These are phyloP conservation scores for Pseudogymnoascus sp. DNA, from an alignment of 2,329 filamentous ascomycete species.

Conservation along the genomic window DNA sequence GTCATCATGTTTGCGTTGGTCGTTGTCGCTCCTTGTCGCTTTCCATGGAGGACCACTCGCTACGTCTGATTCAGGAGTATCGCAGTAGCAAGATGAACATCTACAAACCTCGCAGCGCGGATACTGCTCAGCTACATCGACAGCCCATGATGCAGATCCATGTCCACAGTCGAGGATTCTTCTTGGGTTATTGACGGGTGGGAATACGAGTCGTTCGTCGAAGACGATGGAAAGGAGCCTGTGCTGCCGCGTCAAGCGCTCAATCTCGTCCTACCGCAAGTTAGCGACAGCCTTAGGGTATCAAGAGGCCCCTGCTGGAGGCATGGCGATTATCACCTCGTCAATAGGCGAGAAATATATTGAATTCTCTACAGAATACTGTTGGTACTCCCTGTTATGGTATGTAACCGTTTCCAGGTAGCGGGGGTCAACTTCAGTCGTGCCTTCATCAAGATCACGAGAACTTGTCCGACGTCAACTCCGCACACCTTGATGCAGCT, in stretches of 20 bases:
- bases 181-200: constrained; percentile 49
- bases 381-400: constrained; percentile 58
- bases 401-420: constrained; percentile 52
- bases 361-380: constrained; percentile 54
- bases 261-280: constrained; percentile 51
- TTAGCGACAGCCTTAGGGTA: constrained; percentile 10
- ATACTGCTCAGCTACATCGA: constrained; percentile 56
- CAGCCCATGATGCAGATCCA: constrained; percentile 63
- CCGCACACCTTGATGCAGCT: constrained; percentile 10
- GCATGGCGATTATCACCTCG: constrained; percentile 44
- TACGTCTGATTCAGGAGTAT: background rate
- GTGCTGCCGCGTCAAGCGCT: constrained; percentile 57
- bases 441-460: constrained; percentile 37
- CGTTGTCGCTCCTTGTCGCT: background rate
- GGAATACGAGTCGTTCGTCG: constrained; percentile 60
- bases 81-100: background rate
- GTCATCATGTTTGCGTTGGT: background rate
- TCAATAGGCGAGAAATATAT: constrained; percentile 64
- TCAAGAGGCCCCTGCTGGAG: background rate
- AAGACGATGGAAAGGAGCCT: constrained; percentile 55
- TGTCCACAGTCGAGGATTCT: constrained; percentile 65
- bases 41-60: background rate
- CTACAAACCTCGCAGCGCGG: constrained; percentile 54
- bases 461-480: constrained; percentile 20
- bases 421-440: constrained; percentile 44